A percentile compares a stretch with the other conserved stretches of the same genome.
Evolutionary conservation across 257 asterid genomes (phyloP).

Genomic region (Jacaranda mimosifolia): DNA sequence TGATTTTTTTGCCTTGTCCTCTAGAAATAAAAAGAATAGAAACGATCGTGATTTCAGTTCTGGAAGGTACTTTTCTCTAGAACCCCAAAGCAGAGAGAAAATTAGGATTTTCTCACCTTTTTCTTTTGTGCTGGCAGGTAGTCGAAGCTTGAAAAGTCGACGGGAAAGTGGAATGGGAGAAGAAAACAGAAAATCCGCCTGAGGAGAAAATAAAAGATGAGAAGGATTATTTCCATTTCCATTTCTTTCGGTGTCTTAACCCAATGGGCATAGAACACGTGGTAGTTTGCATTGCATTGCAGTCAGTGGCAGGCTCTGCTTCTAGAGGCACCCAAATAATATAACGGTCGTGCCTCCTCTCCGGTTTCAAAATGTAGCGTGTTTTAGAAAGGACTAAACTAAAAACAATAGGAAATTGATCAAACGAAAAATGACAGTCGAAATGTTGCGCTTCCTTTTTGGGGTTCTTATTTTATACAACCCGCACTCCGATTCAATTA

Average conservation of each 20-base stretch:
- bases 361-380: too few species aligned
- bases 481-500: too few species aligned
- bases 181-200: neutral
- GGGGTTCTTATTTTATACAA: too few species aligned
- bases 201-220: slow-evolving; percentile 31
- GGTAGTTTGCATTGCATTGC: slow-evolving; percentile 2
- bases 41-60: neutral
- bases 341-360: too few species aligned
- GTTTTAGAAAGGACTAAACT: too few species aligned
- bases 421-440: too few species aligned
- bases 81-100: neutral
- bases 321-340: neutral
- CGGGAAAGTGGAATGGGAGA: neutral
- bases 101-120: slow-evolving; percentile 32
- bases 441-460: too few species aligned
- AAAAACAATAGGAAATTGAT: too few species aligned
- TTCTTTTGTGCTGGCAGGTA: neutral
- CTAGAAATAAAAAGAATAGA: neutral
- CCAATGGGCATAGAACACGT: slow-evolving; percentile 32
- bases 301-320: slow-evolving; percentile 9
- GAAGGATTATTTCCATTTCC: neutral
- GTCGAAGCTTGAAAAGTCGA: slow-evolving; percentile 15
- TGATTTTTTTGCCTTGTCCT: neutral
- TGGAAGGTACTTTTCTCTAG: neutral
- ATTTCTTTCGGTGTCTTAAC: neutral